Percentiles rank a stretch among this genome's conserved stretches.
These are phyloP conservation scores for Tephrocybe sp. DNA, from an alignment of 768 basidiomycete genomes.

Conservation along the genomic window DNA sequence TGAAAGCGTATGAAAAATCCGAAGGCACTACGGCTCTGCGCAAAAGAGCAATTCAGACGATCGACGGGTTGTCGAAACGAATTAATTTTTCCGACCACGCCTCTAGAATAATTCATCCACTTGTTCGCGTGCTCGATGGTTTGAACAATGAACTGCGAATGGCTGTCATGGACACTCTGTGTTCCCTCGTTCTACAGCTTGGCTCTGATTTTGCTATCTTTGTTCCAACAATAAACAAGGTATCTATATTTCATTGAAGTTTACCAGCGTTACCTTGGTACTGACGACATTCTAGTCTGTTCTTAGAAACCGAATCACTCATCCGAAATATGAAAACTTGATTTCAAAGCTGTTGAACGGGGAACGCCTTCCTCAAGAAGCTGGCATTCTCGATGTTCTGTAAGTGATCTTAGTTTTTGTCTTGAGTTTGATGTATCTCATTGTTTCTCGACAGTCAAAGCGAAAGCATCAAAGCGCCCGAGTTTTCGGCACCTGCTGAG, in stretches of 20 bases:
- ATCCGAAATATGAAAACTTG: constrained; percentile 83
- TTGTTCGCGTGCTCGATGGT: constrained; percentile 80
- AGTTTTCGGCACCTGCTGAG: constrained; percentile 82
- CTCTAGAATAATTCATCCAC: constrained; percentile 93
- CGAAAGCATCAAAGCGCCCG: constrained; percentile 61
- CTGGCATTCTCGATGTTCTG: constrained; percentile 66
- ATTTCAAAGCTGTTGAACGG: constrained; percentile 89
- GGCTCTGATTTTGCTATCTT: constrained; percentile 98
- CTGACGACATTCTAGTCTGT: constrained; percentile 51
- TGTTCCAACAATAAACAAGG: constrained; percentile 96
- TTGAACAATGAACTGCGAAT: constrained; percentile 76
- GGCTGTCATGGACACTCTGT: constrained; percentile 90
- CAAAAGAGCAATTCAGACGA: constrained; percentile 87
- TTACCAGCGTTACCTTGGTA: not conserved
- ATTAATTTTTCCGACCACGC: constrained; percentile 99
- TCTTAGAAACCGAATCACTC: constrained; percentile 70
- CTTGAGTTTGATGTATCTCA: constrained; percentile 2
- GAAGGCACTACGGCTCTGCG: constrained; percentile 74
- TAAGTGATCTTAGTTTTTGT: constrained; percentile 28
- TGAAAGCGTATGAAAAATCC: constrained; percentile 82
- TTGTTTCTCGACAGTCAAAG: constrained; percentile 34
- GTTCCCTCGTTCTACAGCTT: constrained; percentile 88
- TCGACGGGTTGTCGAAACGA: constrained; percentile 84
- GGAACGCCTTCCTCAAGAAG: constrained; percentile 87
- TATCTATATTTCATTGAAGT: constrained; percentile 25